Evolutionary conservation across 164 flowering plant genomes (phyloP).

Genomic region (Hamamelis virginiana): DNA sequence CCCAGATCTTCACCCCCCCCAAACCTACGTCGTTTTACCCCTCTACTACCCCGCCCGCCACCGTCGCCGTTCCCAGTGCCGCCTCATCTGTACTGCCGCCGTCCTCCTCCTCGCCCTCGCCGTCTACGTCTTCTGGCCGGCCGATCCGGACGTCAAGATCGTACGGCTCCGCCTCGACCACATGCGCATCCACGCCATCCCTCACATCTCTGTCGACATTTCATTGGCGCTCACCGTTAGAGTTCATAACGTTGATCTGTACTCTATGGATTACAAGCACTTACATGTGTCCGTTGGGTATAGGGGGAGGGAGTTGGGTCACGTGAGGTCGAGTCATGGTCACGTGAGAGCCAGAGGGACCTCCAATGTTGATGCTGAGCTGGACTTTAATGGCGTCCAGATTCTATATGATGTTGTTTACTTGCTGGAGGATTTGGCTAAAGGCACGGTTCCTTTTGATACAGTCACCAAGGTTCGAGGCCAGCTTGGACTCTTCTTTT

Average conservation of each 20-base stretch:
- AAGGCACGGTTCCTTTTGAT: constrained; percentile 61
- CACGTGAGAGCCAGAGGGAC: constrained; percentile 44
- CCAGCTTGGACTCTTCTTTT: constrained; percentile 48
- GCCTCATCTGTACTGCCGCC: constrained; percentile 8
- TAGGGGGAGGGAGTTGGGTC: constrained; percentile 65
- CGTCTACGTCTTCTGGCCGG: constrained; percentile 62
- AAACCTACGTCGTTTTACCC: constrained; percentile 38
- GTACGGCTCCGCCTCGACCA: constrained; percentile 42
- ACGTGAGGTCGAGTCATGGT: constrained; percentile 47
- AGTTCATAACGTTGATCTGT: constrained; percentile 57
- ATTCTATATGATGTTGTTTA: constrained; percentile 49
- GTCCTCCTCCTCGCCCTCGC: constrained; percentile 25
- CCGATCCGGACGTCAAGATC: constrained; percentile 58
- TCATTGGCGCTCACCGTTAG: constrained; percentile 44
- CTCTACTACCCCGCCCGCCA: constrained; percentile 24
- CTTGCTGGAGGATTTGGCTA: constrained; percentile 67
- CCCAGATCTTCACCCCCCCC: constrained; percentile 7
- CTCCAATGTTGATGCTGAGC: constrained; percentile 54
- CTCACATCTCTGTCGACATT: constrained; percentile 51
- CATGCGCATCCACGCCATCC: constrained; percentile 39
- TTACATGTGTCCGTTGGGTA: constrained; percentile 56
- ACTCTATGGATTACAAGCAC: constrained; percentile 44
- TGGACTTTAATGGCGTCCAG: constrained; percentile 50
- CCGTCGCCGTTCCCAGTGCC: background rate
- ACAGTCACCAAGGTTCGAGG: constrained; percentile 60